Percentiles rank a stretch among this genome's conserved stretches.
Conservation (phyloP, 2,329 filamentous ascomycete species). For the Colletotrichum sp. region DNA sequence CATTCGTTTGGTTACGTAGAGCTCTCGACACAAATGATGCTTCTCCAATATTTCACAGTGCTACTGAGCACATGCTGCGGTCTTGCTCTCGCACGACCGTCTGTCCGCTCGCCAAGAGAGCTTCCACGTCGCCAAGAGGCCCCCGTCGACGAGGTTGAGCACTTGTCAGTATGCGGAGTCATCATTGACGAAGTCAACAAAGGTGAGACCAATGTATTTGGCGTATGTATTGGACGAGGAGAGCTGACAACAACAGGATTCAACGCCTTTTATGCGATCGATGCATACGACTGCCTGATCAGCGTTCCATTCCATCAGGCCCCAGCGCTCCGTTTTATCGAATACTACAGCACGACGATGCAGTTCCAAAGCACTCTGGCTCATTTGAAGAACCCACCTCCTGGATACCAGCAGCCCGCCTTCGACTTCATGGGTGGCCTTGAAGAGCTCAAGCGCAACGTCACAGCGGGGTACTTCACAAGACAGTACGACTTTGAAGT, state of each 20-base stretch:
- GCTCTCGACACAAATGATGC: not conserved
- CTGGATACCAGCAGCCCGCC: not conserved
- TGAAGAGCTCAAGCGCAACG: not conserved
- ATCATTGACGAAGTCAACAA: conserved; percentile 3
- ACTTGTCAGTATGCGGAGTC: not conserved
- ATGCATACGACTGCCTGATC: not conserved
- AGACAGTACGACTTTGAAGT: conserved; percentile 10
- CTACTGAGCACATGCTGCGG: not conserved
- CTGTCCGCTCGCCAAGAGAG: not conserved
- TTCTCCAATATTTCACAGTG: not conserved
- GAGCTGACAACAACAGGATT: not conserved
- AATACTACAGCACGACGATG: conserved; percentile 13
- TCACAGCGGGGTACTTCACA: not conserved
- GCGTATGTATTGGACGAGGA: not conserved
- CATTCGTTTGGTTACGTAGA: too few relatives aligned
- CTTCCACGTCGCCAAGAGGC: not conserved
- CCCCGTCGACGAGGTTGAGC: not conserved
- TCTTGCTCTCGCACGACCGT: not conserved
- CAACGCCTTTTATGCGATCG: not conserved
- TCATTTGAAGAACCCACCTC: not conserved
- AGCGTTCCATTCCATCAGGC: conserved; percentile 1
- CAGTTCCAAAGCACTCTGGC: conserved; percentile 5
- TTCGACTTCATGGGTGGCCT: not conserved
- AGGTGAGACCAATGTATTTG: not conserved
- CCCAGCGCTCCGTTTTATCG: conserved; percentile 3